These are phyloP conservation scores for Rhizopus microsporus DNA, from an alignment of 371 early-diverging fungal species.

Conservation along the genomic window DNA sequence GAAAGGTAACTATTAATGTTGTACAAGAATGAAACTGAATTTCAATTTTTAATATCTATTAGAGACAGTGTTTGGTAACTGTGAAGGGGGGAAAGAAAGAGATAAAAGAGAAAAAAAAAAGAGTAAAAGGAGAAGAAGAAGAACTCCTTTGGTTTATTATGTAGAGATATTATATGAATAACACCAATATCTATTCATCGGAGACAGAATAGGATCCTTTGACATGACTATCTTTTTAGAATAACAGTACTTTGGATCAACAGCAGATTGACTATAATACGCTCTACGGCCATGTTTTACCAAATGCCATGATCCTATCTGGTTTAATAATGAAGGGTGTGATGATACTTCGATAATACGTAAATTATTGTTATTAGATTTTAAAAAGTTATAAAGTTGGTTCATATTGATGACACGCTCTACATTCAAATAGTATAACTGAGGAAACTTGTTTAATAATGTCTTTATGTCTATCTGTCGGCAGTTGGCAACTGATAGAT, in stretches of 20 bases:
- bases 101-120: not conserved
- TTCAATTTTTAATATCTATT: too few relatives aligned
- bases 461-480: slow-evolving; percentile 4
- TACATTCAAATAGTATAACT: too few relatives aligned
- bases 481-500: slow-evolving; percentile 15
- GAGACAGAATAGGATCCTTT: slow-evolving; percentile 20
- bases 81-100: not conserved
- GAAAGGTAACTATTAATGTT: not conserved
- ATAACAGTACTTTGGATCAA: slow-evolving; percentile 30
- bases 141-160: too few relatives aligned
- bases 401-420: too few relatives aligned
- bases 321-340: not conserved
- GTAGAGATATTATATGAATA: slow-evolving; percentile 24
- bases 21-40: not conserved
- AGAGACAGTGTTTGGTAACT: not conserved
- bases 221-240: slow-evolving; percentile 34
- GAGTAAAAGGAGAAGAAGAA: not conserved
- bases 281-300: slow-evolving; percentile 15
- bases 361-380: too few relatives aligned
- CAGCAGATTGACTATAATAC: slow-evolving; percentile 23
- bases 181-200: slow-evolving; percentile 39
- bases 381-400: too few relatives aligned
- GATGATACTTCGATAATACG: too few relatives aligned
- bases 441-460: not conserved
- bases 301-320: slow-evolving; percentile 8